Evolutionary conservation across 2,329 filamentous ascomycete genomes (phyloP), one percentile per base, ranked within the genome.

Genomic region (Ascosphaera pollenicola): DNA sequence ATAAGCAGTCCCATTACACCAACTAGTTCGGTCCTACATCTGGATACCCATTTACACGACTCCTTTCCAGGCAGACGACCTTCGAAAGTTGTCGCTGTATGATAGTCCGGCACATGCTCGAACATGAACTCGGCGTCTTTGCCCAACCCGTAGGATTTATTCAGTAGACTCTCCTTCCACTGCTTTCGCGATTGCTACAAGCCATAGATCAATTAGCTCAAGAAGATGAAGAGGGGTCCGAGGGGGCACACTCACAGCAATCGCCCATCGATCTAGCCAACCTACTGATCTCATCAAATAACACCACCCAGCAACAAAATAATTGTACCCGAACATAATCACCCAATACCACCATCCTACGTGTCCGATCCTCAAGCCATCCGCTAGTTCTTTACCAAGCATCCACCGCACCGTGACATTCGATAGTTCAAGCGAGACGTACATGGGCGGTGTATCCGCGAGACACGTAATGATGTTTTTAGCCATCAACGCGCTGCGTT

Each of bases 381-480:
- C 64, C 21, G 67, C 63, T 1, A 85, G 63, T 13, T 70, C 63
- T 26, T 67, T 61, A 3, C 79, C 78, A 49, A 82, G 83, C 13
- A 84, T 61, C 65, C 75, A 78, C 42, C 78, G 65, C 3, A 73
- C 70, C 50, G 70, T 68, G 0, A 78, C 79, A 38, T 70, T 65
- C 39, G 85, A 63, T 52, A 82, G 80, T 36, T 72, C 69, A 4
- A 68, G 64, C 1, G 72, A 75, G 0, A 75, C 66, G 46, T 72
- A 75, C 0, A 70, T 64, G 0, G 80, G 80, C 0, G 78, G 69
- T 32, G 71, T 69, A 38, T 66, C 63, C 47, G 75, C 65, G n/a
- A 85, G 62, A 2, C 69, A 69, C 3, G 69, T 65, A 46, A 87
- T 74, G 48, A 85, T 77, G 50, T 85, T 87, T 54, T 78, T 77